phyloP scores from a whole-genome alignment of 2,329 filamentous ascomycete species.

The Paecilomyces variotii region DNA sequence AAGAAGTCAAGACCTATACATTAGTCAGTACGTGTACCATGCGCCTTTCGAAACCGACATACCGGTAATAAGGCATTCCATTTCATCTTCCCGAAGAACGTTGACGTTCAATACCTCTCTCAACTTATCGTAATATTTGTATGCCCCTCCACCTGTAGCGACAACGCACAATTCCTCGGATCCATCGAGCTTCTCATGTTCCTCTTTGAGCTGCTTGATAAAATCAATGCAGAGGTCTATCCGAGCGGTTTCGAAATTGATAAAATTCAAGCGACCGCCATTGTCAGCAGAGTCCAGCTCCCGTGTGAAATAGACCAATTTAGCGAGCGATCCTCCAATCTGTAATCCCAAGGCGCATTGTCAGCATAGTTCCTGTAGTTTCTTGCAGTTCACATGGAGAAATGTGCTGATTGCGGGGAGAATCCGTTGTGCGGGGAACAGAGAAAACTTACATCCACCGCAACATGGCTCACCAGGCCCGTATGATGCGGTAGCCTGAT shows the following conservation, averaged over 20 bases:
- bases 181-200: conserved; percentile 70
- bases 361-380: not conserved
- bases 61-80: conserved; percentile 97
- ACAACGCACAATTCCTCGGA: conserved; percentile 76
- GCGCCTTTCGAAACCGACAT: conserved; percentile 14
- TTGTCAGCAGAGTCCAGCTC: conserved; percentile 71
- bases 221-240: conserved; percentile 93
- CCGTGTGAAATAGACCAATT: conserved; percentile 94
- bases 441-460: conserved; percentile 68
- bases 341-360: conserved; percentile 27
- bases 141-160: conserved; percentile 92
- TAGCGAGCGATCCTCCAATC: conserved; percentile 93
- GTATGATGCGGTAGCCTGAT: conserved; percentile 96
- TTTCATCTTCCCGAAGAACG: conserved; percentile 89
- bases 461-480: conserved; percentile 90
- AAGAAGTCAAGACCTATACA: conserved; percentile 84
- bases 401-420: conserved; percentile 21
- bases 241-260: conserved; percentile 90
- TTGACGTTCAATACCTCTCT: conserved; percentile 75
- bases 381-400: not conserved
- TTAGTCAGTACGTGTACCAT: not conserved
- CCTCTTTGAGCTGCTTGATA: conserved; percentile 74
- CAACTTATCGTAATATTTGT: conserved; percentile 93
- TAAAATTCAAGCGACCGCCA: conserved; percentile 86
- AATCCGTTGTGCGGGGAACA: conserved; percentile 14